phyloP scores from a whole-genome alignment of 495 filamentous ascomycete species.

The Penicillium atrosanguineum region DNA sequence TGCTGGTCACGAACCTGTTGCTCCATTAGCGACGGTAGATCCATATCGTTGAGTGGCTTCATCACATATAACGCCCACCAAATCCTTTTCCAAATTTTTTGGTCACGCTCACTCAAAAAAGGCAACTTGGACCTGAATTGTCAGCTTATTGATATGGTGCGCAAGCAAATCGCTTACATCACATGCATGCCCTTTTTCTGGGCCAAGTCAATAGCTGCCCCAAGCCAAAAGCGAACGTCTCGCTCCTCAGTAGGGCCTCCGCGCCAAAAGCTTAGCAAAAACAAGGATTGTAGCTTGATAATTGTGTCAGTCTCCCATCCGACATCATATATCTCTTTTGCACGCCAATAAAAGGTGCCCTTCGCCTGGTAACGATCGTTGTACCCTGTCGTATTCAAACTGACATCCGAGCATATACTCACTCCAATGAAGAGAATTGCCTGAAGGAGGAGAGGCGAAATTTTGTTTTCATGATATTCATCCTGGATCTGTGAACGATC shows the following conservation, averaged over 20 bases:
- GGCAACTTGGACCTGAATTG: conserved; percentile 34
- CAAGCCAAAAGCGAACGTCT: conserved; percentile 45
- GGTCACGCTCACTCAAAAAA: conserved; percentile 27
- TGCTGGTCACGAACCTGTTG: conserved; percentile 40
- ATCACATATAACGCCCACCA: conserved; percentile 51
- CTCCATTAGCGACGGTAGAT: not conserved
- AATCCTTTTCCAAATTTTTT: conserved; percentile 42
- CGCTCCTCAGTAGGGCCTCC: conserved; percentile 39
- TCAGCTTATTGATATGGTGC: conserved; percentile 5
- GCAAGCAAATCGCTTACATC: conserved; percentile 26
- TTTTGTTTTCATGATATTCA: conserved; percentile 24
- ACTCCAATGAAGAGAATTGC: conserved; percentile 45
- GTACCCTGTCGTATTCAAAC: conserved; percentile 29
- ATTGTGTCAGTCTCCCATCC: conserved; percentile 41
- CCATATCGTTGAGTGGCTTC: not conserved
- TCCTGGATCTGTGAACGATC: conserved; percentile 28
- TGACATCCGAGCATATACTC: conserved; percentile 37
- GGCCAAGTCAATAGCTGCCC: conserved; percentile 37
- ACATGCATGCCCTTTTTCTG: conserved; percentile 49
- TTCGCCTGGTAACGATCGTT: conserved; percentile 37
- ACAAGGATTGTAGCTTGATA: conserved; percentile 37
- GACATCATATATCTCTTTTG: conserved; percentile 44
- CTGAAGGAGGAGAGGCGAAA: conserved; percentile 41
- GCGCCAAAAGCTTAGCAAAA: conserved; percentile 46
- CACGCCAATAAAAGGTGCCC: conserved; percentile 38